These are phyloP conservation scores for Myriosclerotinia duriaeana DNA, from an alignment of 2,329 filamentous ascomycete genomes.

Conservation along the genomic window DNA sequence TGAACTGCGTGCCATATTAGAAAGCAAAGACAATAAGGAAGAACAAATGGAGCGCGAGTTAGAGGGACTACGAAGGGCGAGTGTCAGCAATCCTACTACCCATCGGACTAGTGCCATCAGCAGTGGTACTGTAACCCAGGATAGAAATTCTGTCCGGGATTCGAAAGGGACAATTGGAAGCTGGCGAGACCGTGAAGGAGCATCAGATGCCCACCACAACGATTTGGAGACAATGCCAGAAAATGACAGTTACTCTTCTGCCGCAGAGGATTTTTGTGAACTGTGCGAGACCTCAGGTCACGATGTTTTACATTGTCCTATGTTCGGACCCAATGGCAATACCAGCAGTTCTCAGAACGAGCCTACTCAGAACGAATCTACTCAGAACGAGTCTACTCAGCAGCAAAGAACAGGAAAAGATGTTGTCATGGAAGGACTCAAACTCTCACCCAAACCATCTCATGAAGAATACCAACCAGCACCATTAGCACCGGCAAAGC, in stretches of 20 bases:
- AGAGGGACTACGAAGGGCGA: conserved; percentile 59
- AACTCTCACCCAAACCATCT: conserved; percentile 42
- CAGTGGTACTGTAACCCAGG: conserved; percentile 42
- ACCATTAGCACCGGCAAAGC: conserved; percentile 54
- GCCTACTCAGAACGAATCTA: background rate
- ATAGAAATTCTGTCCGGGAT: conserved; percentile 61
- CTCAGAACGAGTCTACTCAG: conserved; percentile 23
- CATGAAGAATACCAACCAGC: conserved; percentile 52
- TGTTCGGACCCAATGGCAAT: conserved; percentile 54
- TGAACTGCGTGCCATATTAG: conserved; percentile 71
- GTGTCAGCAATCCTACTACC: conserved; percentile 39
- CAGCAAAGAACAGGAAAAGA: conserved; percentile 42
- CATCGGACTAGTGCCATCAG: conserved; percentile 56
- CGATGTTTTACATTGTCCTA: conserved; percentile 90
- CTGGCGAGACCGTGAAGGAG: conserved; percentile 48
- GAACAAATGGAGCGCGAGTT: conserved; percentile 85
- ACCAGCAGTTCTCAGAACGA: conserved; percentile 19
- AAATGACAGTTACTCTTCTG: conserved; percentile 66
- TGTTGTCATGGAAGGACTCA: conserved; percentile 44
- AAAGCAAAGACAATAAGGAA: conserved; percentile 71
- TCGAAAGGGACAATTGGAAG: conserved; percentile 65
- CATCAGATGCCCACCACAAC: conserved; percentile 44
- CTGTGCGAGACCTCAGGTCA: conserved; percentile 91
- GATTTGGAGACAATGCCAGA: conserved; percentile 69
- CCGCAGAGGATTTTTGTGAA: conserved; percentile 74